These are phyloP conservation scores for Neospora caninum DNA, from an alignment of 169 alveolate genomes.

Conservation along the genomic window DNA sequence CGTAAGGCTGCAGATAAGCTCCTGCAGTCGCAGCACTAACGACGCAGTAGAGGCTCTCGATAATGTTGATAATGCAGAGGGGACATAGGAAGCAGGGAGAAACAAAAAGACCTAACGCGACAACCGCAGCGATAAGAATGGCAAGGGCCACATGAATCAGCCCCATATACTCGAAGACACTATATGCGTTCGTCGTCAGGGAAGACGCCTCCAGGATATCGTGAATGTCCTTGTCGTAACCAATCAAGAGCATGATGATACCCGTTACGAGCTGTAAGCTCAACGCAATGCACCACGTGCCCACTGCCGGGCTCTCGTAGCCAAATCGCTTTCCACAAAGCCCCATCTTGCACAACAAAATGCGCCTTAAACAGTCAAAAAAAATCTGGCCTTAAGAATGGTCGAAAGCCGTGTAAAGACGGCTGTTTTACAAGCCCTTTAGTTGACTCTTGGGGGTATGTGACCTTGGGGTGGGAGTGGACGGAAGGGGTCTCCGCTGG, in stretches of 20 bases:
- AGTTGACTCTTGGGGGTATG: neutral
- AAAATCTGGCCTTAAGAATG: neutral
- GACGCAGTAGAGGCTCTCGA: constrained; percentile 31
- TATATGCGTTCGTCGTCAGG: neutral
- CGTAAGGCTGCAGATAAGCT: constrained; percentile 39
- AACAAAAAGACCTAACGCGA: constrained; percentile 39
- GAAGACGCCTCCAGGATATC: neutral
- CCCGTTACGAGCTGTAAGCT: constrained; percentile 46
- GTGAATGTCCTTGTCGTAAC: neutral
- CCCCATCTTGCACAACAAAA: neutral
- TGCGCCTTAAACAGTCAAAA: neutral
- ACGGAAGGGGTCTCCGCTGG: neutral
- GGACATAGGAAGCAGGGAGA: constrained; percentile 45
- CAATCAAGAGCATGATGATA: constrained; percentile 38
- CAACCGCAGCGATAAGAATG: constrained; percentile 27
- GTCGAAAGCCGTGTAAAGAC: neutral
- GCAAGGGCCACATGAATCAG: constrained; percentile 38
- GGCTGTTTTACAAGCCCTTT: neutral
- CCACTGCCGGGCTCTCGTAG: constrained; percentile 62
- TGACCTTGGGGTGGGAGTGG: neutral
- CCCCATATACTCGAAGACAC: constrained; percentile 23
- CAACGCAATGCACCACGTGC: constrained; percentile 53
- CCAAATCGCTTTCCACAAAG: constrained; percentile 28
- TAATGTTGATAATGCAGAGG: constrained; percentile 48
- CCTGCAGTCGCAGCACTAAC: constrained; percentile 20